phyloP scores from a whole-genome alignment of 1,284 basidiomycete genomes.

The Kalmanozyma brasiliensis region DNA sequence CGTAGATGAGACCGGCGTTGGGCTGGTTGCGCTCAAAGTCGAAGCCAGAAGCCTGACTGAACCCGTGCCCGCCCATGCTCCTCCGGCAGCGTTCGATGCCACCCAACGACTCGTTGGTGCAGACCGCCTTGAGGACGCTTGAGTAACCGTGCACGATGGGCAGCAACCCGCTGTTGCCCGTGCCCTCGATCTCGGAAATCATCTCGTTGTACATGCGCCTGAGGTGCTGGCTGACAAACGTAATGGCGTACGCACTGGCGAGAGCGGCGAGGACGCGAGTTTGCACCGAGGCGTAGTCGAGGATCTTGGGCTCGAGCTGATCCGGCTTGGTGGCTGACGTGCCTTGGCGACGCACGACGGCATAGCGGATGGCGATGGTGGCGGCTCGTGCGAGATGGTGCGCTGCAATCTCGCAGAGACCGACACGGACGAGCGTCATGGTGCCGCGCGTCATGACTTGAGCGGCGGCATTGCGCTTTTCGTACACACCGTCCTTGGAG shows the following conservation, averaged over 20 bases:
- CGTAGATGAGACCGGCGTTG: slow-evolving; percentile 57
- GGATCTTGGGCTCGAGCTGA: slow-evolving; percentile 52
- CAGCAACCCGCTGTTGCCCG: slow-evolving; percentile 40
- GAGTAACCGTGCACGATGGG: slow-evolving; percentile 57
- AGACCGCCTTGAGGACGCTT: slow-evolving; percentile 54
- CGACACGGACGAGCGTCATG: slow-evolving; percentile 58
- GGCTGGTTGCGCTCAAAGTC: slow-evolving; percentile 60
- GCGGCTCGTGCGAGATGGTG: slow-evolving; percentile 52
- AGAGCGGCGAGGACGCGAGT: slow-evolving; percentile 53
- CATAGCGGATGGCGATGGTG: slow-evolving; percentile 54
- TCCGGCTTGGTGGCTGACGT: slow-evolving; percentile 32
- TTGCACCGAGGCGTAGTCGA: slow-evolving; percentile 55
- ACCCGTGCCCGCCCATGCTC: slow-evolving; percentile 58
- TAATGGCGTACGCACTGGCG: slow-evolving; percentile 52
- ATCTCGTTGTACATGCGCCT: slow-evolving; percentile 47
- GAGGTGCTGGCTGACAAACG: slow-evolving; percentile 49
- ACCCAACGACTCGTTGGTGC: slow-evolving; percentile 49
- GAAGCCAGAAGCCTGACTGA: slow-evolving; percentile 49
- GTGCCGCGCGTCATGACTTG: slow-evolving; percentile 57
- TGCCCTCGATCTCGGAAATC: slow-evolving; percentile 40
- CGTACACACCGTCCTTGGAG: slow-evolving; percentile 43
- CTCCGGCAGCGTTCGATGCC: slow-evolving; percentile 52
- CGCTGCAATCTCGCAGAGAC: slow-evolving; percentile 55
- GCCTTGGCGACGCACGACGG: slow-evolving; percentile 51
- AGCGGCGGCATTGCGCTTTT: slow-evolving; percentile 44